Base-by-base conservation (phyloP, 306 rosid genomes). In the Cyamopsis tetragonoloba region DNA sequence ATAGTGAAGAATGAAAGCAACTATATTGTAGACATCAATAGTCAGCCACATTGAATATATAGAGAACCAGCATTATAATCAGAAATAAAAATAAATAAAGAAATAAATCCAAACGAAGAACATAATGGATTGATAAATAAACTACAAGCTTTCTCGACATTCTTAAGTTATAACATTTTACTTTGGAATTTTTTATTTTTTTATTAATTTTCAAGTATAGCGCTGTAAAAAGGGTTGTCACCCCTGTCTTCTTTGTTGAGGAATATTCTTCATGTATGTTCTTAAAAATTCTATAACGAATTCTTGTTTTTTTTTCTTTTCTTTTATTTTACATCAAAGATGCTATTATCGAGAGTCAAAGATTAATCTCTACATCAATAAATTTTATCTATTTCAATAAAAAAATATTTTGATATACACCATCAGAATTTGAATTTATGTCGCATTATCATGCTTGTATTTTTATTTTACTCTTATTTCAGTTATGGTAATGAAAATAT, bases 181-280 rank as follows among this genome's bases (percentile, higher is more conserved):
- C 8, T 28, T 30, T 15, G 24, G 48, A 24, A 38, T 23, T 24
- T 3, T 38, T 4, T 3, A n/a, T 24, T 3, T 38, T 4, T 3
- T 7, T 1, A 7, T 0, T 20, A 5, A 26, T 13, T n/a, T 3
- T 47, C 7, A 22, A 39, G 10, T 23, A 38, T 31, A 15, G 67
- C 14, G 30, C 27, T 17, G 51, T 53, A 38, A 57, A 31, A 58
- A n/a, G 38, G 47, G 24, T 49, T 13, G 22, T 28, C 37, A 31
- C 19, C 63, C 39, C 6, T 4, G 51, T 58, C 73, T 3, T 32
- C 6, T 30, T 1, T 50, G 3, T 17, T 32, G 72, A 32, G 58
- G 81, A 71, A 75, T 80, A 75, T 65, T 68, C 73, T 15, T 30
- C 35, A 5, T 18, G 32, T 28, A 20, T 31, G 18, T 44, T 49